Percentiles rank a stretch among this genome's conserved stretches.
phyloP scores from a whole-genome alignment of 202 grass and related monocot genomes.

The Zizania palustris region DNA sequence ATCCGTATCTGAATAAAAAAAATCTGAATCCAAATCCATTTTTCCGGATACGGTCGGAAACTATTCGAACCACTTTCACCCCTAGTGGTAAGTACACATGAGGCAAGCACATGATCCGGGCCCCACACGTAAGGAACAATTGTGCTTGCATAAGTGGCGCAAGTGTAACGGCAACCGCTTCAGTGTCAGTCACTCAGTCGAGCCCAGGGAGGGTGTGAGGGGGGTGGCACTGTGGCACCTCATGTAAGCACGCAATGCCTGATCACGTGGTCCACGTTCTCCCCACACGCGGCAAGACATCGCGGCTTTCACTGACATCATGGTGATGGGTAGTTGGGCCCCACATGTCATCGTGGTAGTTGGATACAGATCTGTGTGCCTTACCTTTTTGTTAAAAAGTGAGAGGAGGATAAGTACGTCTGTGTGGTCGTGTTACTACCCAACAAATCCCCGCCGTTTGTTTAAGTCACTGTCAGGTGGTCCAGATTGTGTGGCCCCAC shows the following conservation, averaged over 20 bases:
- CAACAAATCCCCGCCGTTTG: fast-evolving
- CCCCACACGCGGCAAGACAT: not conserved
- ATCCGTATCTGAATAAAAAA: no score
- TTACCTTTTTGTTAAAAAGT: conserved; percentile 24
- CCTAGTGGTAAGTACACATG: not conserved
- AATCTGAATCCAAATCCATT: no score
- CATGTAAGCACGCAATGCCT: conserved; percentile 29
- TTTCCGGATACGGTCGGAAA: no score
- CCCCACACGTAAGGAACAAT: conserved; percentile 9
- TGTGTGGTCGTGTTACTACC: not conserved
- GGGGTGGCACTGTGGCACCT: not conserved
- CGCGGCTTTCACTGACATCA: conserved; percentile 6
- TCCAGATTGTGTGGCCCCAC: fast-evolving
- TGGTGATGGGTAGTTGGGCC: fast-evolving
- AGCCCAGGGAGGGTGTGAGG: not conserved
- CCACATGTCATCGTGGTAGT: not conserved
- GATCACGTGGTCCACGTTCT: conserved; percentile 5
- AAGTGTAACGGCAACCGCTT: conserved; percentile 21
- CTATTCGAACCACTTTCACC: no score
- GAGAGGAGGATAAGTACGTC: not conserved
- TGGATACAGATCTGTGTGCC: not conserved
- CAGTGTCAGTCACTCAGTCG: conserved; percentile 3
- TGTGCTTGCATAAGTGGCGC: not conserved
- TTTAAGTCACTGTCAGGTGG: fast-evolving
- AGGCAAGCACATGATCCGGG: not conserved